Conservation (phyloP, 495 filamentous ascomycete species). For the Astrothelium subdiscretum region DNA sequence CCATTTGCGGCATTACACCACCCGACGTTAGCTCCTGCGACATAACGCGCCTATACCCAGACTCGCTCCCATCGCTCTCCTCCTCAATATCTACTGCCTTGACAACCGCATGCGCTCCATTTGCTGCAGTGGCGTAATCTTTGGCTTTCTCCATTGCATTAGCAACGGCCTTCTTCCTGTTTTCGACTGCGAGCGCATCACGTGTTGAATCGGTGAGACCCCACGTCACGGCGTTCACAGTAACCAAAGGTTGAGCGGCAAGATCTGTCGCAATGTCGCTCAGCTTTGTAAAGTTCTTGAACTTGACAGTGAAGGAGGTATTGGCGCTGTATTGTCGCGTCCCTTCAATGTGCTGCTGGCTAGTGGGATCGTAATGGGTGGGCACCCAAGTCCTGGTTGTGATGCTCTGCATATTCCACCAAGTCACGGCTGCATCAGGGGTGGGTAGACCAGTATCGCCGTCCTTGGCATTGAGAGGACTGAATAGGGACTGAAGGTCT, state of each 20-base stretch:
- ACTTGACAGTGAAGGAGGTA: slow-evolving; percentile 2
- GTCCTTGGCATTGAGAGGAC: not conserved
- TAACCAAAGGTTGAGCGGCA: not conserved
- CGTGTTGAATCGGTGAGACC: not conserved
- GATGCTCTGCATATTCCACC: not conserved
- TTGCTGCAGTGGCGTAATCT: not conserved
- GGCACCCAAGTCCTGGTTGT: not conserved
- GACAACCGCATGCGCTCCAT: not conserved
- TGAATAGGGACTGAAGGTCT: not conserved
- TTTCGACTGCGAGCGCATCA: not conserved
- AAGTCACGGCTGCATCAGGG: not conserved
- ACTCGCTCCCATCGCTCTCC: not conserved
- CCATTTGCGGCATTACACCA: not conserved
- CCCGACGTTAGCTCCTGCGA: not conserved
- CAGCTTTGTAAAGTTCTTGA: slow-evolving; percentile 1
- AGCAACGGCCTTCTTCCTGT: not conserved
- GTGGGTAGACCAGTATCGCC: not conserved
- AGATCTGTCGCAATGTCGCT: not conserved
- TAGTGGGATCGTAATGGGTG: not conserved
- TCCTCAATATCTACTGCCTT: not conserved
- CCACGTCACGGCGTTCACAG: slow-evolving; percentile 1
- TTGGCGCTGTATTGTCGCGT: not conserved
- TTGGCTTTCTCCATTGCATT: slow-evolving; percentile 1
- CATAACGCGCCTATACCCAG: not conserved
- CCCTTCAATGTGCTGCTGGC: not conserved